A percentile compares a stretch with the other conserved stretches of the same genome.
Conservation (phyloP, 2,329 filamentous ascomycete genomes). For the Pyrenophora tritici-repentis region DNA sequence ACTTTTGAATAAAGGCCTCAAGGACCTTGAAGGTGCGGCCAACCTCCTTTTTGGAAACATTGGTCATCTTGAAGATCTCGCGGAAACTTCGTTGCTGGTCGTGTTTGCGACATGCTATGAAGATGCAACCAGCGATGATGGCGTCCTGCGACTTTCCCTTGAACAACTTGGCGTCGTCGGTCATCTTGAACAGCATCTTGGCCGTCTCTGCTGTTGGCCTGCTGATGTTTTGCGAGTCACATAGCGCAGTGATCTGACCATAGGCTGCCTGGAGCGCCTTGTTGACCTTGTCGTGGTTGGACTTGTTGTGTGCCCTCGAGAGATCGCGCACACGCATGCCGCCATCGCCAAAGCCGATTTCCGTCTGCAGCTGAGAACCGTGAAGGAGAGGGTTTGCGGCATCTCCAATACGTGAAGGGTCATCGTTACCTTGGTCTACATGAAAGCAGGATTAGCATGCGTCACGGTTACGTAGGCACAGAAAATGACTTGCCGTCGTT, state of each 20-base stretch:
- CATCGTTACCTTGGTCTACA: constrained; percentile 81
- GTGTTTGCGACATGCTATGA: constrained; percentile 93
- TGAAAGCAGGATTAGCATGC: constrained; percentile 1
- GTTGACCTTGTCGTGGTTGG: constrained; percentile 79
- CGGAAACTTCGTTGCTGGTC: constrained; percentile 86
- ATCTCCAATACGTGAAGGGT: constrained; percentile 97
- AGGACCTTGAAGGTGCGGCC: constrained; percentile 91
- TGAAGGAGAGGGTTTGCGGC: constrained; percentile 87
- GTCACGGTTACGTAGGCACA: background rate
- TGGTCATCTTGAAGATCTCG: constrained; percentile 91
- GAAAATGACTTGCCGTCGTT: constrained; percentile 68
- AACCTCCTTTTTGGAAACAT: constrained; percentile 96
- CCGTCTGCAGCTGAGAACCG: constrained; percentile 85
- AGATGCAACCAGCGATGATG: constrained; percentile 94
- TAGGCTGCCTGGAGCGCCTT: constrained; percentile 81
- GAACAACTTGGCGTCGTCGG: constrained; percentile 89
- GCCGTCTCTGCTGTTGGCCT: constrained; percentile 84
- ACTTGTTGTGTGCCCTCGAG: constrained; percentile 81
- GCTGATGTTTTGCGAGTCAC: constrained; percentile 70
- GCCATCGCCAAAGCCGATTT: constrained; percentile 80
- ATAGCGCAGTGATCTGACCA: constrained; percentile 85
- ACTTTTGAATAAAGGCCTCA: constrained; percentile 82
- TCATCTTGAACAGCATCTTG: constrained; percentile 93
- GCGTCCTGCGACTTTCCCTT: constrained; percentile 95
- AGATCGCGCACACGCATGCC: constrained; percentile 74